Percentiles rank a stretch among this genome's conserved stretches.
These are phyloP conservation scores for Asterophora parasitica DNA, from an alignment of 768 basidiomycete species.

Conservation along the genomic window DNA sequence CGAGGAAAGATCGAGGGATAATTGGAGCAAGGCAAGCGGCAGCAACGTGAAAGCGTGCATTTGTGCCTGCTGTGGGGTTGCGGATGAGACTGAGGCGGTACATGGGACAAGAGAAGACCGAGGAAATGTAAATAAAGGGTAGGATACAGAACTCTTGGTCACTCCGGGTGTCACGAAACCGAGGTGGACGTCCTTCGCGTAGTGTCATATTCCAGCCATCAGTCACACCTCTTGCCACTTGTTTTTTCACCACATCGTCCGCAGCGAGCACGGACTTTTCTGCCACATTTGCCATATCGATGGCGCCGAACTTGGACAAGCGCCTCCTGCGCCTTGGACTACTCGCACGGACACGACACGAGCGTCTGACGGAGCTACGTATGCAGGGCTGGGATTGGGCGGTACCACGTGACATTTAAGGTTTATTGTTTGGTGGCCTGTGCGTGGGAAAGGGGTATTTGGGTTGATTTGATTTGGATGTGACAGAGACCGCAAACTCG, in stretches of 20 bases:
- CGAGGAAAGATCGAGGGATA: too few relatives aligned
- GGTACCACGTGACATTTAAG: conserved; percentile 31
- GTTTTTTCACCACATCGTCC: conserved; percentile 19
- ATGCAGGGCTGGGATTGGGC: not conserved
- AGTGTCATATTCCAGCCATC: conserved; percentile 17
- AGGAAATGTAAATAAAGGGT: conserved; percentile 9
- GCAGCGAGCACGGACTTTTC: conserved; percentile 1
- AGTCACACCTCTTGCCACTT: conserved; percentile 19
- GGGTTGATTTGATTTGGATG: conserved; percentile 41
- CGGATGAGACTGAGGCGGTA: too few relatives aligned
- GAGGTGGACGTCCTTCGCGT: conserved; percentile 9
- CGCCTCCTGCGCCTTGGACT: not conserved
- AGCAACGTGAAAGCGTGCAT: too few relatives aligned
- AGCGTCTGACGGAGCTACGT: not conserved
- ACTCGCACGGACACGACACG: not conserved
- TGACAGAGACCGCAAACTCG: conserved; percentile 37
- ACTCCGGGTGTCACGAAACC: conserved; percentile 16
- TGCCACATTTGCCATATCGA: not conserved
- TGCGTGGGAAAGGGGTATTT: conserved; percentile 40
- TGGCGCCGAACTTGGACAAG: not conserved
- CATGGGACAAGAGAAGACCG: conserved; percentile 5
- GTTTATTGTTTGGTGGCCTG: conserved; percentile 40
- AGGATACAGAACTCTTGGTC: conserved; percentile 5
- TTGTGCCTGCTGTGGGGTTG: too few relatives aligned
- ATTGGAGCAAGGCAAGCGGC: too few relatives aligned